These are phyloP conservation scores for Schizochytrium sp. DNA, from an alignment of 108 stramenopile species.

Conservation along the genomic window DNA sequence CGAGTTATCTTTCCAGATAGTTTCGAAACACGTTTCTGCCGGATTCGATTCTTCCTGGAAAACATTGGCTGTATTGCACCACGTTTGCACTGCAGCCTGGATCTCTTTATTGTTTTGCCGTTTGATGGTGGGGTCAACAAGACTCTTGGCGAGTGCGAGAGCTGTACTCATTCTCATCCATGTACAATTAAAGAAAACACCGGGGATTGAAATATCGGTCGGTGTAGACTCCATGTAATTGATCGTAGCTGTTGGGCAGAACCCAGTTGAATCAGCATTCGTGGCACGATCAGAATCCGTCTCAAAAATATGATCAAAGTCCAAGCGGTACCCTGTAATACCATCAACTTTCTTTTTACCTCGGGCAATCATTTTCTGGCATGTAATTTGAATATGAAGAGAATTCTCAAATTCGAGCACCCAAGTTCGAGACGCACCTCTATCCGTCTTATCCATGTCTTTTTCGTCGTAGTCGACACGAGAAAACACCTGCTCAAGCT, in stretches of 20 bases:
- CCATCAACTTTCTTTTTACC: not conserved
- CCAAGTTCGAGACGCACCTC: not conserved
- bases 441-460: not conserved
- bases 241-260: not conserved
- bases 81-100: not conserved
- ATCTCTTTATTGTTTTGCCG: not conserved
- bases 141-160: slow-evolving; percentile 5
- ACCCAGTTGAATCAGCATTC: not conserved
- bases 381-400: not conserved
- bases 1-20: not conserved
- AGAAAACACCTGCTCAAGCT: not conserved
- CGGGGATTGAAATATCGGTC: not conserved
- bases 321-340: slow-evolving; percentile 43
- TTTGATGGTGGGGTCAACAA: not conserved
- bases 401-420: not conserved
- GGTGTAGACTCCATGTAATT: not conserved
- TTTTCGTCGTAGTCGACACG: not conserved
- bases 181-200: slow-evolving; percentile 3
- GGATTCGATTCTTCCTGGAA: not conserved
- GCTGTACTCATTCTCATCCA: not conserved
- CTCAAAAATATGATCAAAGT: slow-evolving; percentile 4
- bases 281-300: slow-evolving; percentile 9
- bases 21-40: not conserved
- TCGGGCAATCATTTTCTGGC: not conserved
- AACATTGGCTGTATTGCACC: slow-evolving; percentile 48